These are phyloP conservation scores for Globisporangium spinosum DNA, from an alignment of 352 stramenopile species.

Conservation along the genomic window DNA sequence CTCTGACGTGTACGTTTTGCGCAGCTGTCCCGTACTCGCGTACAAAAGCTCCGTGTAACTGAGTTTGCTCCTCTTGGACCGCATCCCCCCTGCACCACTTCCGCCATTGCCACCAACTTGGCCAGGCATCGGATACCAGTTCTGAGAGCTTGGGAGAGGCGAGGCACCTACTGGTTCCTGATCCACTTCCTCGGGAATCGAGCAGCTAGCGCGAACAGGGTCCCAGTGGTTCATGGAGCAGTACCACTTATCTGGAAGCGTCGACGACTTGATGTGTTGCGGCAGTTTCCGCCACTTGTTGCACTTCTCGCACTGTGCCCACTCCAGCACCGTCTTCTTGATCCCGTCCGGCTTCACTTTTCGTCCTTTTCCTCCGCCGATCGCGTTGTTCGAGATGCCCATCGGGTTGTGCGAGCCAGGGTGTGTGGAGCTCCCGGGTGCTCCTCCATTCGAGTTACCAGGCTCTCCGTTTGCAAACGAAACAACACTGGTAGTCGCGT, in stretches of 20 bases:
- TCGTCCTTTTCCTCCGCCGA: constrained; percentile 14
- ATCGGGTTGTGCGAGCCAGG: not conserved
- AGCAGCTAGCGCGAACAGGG: constrained; percentile 67
- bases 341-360: constrained; percentile 25
- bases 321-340: constrained; percentile 87
- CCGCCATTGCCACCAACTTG: constrained; percentile 29
- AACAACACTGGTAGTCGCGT: not conserved
- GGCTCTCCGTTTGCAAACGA: not conserved
- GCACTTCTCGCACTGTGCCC: constrained; percentile 96
- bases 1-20: constrained; percentile 78
- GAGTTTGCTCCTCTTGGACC: constrained; percentile 62
- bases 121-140: constrained; percentile 53
- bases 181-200: constrained; percentile 70
- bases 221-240: constrained; percentile 96
- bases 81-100: constrained; percentile 16
- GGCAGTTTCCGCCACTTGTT: constrained; percentile 95
- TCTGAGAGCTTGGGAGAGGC: constrained; percentile 44
- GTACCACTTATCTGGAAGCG: constrained; percentile 94
- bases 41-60: constrained; percentile 83
- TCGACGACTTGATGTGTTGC: constrained; percentile 87
- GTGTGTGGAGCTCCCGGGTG: not conserved
- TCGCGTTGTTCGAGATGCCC: constrained; percentile 5
- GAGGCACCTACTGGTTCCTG: constrained; percentile 55
- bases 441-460: not conserved
- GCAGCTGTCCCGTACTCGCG: constrained; percentile 70